phyloP scores from a whole-genome alignment of 1,139 yeast species.

The Yamadazyma oceani region DNA sequence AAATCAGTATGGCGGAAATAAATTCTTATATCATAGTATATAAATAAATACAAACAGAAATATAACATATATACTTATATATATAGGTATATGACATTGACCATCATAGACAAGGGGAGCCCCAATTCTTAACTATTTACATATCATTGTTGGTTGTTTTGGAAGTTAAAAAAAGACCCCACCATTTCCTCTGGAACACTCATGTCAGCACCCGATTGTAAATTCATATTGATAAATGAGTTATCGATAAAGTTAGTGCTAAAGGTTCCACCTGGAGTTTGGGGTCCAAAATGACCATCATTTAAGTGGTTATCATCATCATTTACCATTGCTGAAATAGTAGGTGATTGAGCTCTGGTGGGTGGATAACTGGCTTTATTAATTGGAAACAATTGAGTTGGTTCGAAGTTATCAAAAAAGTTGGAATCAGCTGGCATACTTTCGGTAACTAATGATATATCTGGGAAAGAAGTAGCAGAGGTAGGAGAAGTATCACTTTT shows the following conservation, averaged over 20 bases:
- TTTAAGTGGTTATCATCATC: slow-evolving; percentile 11
- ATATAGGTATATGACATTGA: no score
- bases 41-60: slow-evolving; percentile 7
- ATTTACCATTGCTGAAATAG: slow-evolving; percentile 8
- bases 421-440: slow-evolving; percentile 39
- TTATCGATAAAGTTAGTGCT: slow-evolving; percentile 47
- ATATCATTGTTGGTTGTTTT: slow-evolving; percentile 14
- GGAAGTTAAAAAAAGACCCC: slow-evolving; percentile 30
- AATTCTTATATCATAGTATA: neutral
- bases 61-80: no score
- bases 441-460: slow-evolving; percentile 48
- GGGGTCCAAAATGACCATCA: slow-evolving; percentile 16
- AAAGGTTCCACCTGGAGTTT: slow-evolving; percentile 35
- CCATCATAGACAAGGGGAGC: no score
- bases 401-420: slow-evolving; percentile 49
- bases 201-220: slow-evolving; percentile 40
- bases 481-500: slow-evolving; percentile 35
- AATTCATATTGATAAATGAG: slow-evolving; percentile 45
- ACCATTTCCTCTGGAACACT: slow-evolving; percentile 35
- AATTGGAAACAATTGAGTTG: slow-evolving; percentile 49
- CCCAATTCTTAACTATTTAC: slow-evolving; percentile 1
- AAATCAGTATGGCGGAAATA: slow-evolving; percentile 8
- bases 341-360: slow-evolving; percentile 36
- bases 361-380: slow-evolving; percentile 33
- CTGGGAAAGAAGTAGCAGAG: slow-evolving; percentile 46